Evolutionary conservation across 1,284 basidiomycete species (phyloP).

Genomic region (Trametes hirsuta): DNA sequence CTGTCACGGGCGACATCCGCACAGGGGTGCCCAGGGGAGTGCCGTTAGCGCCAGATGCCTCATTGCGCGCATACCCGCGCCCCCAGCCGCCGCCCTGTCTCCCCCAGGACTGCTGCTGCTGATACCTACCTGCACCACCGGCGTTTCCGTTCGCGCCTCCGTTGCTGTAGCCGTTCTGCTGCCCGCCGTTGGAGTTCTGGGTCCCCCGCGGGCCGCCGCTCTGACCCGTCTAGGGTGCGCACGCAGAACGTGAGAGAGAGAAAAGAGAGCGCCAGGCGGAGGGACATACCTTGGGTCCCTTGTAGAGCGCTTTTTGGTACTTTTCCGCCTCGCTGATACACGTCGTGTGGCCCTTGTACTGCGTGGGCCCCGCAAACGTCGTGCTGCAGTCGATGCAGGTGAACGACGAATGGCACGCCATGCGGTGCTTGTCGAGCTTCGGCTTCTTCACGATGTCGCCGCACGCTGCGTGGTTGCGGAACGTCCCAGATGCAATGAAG

Average conservation of each 20-base stretch:
- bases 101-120: slow-evolving; percentile 25
- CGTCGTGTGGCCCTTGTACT: slow-evolving; percentile 83
- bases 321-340: slow-evolving; percentile 92
- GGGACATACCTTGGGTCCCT: slow-evolving; percentile 61
- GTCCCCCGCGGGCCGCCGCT: slow-evolving; percentile 22
- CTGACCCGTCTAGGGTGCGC: slow-evolving; percentile 18
- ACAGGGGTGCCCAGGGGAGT: slow-evolving; percentile 68
- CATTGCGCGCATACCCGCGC: slow-evolving; percentile 31
- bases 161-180: slow-evolving; percentile 8
- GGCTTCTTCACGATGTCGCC: slow-evolving; percentile 90
- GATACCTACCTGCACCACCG: slow-evolving; percentile 32
- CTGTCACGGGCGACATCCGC: slow-evolving; percentile 48
- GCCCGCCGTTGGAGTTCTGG: slow-evolving; percentile 5
- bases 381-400: slow-evolving; percentile 89
- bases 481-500: neutral
- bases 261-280: neutral
- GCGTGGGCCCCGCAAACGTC: slow-evolving; percentile 72
- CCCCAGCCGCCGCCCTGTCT: slow-evolving; percentile 25
- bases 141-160: slow-evolving; percentile 9
- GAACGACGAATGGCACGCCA: slow-evolving; percentile 67
- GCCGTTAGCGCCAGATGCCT: slow-evolving; percentile 66
- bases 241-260: neutral
- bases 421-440: slow-evolving; percentile 76
- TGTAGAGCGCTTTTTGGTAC: slow-evolving; percentile 86
- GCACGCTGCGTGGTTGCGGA: slow-evolving; percentile 54